Conservation (phyloP, 495 filamentous ascomycete species). For the Oidiodendron maius region DNA sequence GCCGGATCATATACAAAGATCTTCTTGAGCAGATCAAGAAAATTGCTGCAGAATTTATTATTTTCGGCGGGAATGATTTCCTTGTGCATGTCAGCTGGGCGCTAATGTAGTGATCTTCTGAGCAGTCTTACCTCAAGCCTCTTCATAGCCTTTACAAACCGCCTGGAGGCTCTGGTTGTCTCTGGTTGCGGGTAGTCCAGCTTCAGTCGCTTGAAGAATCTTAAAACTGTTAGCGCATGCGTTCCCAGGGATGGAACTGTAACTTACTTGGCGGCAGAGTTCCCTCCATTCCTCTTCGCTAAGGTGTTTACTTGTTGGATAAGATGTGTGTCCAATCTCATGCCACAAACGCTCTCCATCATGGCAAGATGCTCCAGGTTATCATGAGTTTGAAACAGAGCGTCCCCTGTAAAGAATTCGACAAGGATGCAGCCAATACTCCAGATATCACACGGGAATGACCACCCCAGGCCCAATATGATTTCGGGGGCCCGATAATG, state of each 20-base stretch:
- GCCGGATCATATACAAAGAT: slow-evolving; percentile 97
- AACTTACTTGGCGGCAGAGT: slow-evolving; percentile 77
- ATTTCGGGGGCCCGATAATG: slow-evolving; percentile 98
- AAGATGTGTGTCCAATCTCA: slow-evolving; percentile 66
- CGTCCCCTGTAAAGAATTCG: slow-evolving; percentile 98
- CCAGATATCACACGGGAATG: slow-evolving; percentile 97
- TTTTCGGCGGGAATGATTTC: slow-evolving; percentile 83
- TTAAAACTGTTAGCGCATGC: slow-evolving; percentile 31
- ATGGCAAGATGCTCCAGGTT: slow-evolving; percentile 98
- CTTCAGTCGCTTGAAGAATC: slow-evolving; percentile 78
- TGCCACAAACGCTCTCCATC: slow-evolving; percentile 89
- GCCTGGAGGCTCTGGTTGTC: slow-evolving; percentile 79
- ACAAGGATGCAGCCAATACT: slow-evolving; percentile 98
- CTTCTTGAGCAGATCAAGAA: slow-evolving; percentile 78
- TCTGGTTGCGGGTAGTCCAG: slow-evolving; percentile 86
- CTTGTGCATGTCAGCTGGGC: slow-evolving; percentile 40
- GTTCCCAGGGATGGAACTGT: neutral
- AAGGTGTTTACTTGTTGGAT: slow-evolving; percentile 67
- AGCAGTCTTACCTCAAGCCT: slow-evolving; percentile 60
- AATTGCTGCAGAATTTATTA: slow-evolving; percentile 72
- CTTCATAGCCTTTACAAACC: slow-evolving; percentile 97
- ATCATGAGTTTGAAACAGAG: slow-evolving; percentile 96
- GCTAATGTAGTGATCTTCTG: neutral
- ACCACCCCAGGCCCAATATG: slow-evolving; percentile 95
- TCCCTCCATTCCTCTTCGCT: slow-evolving; percentile 57